Evolutionary conservation across 2,329 filamentous ascomycete species (phyloP).

Genomic region (Chrysosporium queenslandicum): DNA sequence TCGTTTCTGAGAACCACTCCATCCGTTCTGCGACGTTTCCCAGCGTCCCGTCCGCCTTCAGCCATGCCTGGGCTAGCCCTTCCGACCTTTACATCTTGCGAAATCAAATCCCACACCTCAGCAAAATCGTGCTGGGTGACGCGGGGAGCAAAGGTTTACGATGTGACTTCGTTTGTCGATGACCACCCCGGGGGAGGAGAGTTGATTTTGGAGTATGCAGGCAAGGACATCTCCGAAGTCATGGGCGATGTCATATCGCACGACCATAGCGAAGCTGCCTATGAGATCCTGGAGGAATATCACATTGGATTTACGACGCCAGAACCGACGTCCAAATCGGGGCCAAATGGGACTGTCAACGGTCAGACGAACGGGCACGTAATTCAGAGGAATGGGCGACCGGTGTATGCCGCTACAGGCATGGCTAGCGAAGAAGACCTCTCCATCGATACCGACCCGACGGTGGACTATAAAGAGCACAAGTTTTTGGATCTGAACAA

Average conservation of each 20-base stretch:
- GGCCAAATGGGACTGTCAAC: constrained; percentile 31
- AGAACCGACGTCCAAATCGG: constrained; percentile 43
- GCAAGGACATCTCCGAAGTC: constrained; percentile 74
- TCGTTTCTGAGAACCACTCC: neutral
- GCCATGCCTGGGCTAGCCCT: constrained; percentile 70
- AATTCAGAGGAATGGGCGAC: constrained; percentile 38
- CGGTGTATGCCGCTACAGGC: constrained; percentile 55
- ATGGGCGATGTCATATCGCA: constrained; percentile 77
- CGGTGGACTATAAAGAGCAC: constrained; percentile 71
- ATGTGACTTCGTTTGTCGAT: constrained; percentile 82
- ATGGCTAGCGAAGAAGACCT: constrained; percentile 85
- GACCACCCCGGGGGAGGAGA: constrained; percentile 86
- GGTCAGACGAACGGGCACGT: constrained; percentile 23
- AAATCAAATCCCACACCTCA: constrained; percentile 72
- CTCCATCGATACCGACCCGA: constrained; percentile 69
- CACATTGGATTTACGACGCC: constrained; percentile 69
- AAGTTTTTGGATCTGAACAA: constrained; percentile 85
- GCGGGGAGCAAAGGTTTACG: constrained; percentile 81
- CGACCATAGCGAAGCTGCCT: constrained; percentile 80
- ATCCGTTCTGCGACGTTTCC: neutral
- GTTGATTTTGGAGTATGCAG: constrained; percentile 78
- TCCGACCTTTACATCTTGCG: constrained; percentile 68
- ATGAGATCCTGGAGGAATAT: constrained; percentile 83
- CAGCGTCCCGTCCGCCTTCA: neutral
- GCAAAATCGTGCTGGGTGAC: constrained; percentile 85